Base-by-base conservation (phyloP, 352 stramenopile genomes). In the Blastocystis sp. region DNA sequence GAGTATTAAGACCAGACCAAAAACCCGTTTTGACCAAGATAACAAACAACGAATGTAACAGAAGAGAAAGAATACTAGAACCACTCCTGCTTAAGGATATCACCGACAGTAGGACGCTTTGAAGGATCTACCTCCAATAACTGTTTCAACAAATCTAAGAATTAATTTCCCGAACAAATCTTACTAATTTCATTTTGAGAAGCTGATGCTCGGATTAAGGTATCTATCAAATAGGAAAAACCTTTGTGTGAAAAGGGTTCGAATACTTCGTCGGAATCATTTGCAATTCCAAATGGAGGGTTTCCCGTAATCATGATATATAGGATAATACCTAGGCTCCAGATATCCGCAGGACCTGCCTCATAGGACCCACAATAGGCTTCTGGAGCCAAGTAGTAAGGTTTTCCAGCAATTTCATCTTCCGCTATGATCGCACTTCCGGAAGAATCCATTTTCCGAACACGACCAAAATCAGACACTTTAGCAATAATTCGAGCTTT, bases 371-470 rank as follows among this genome's bases (percentile, higher is more conserved):
- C 60, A 35, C 22, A 56, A 42, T 89, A 89, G 9, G 78, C 78
- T n/a, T 89, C 78, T 22, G 78, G 78, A 13, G 78, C 78, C 22
- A 89, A 42, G 24, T 89, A 89, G n/a, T 89, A 89, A 7, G 78
- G 78, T 42, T 89, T 89, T 30, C 78, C 78, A 22, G 78, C 78
- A 30, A 89, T 48, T 40, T 76, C 60, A 62, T 89, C 78, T 17
- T 42, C 57, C 22, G 54, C 56, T 42, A 89, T 89, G 22, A 22
- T 33, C 11, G 56, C 42, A 48, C 33, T 19, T 24, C 78, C 78
- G 24, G 73, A n/a, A 3, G 24, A 51, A 30, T 89, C 40, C 40
- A 78, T 48, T 40, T 76, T 76, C 3, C 60, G 60, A 17, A 62
- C 78, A 30, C 78, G 78, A 22, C 78, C 78, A 56, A 89, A 89